Evolutionary conservation across 2,329 filamentous ascomycete species (phyloP).

Genomic region (Graphilbum fragrans): DNA sequence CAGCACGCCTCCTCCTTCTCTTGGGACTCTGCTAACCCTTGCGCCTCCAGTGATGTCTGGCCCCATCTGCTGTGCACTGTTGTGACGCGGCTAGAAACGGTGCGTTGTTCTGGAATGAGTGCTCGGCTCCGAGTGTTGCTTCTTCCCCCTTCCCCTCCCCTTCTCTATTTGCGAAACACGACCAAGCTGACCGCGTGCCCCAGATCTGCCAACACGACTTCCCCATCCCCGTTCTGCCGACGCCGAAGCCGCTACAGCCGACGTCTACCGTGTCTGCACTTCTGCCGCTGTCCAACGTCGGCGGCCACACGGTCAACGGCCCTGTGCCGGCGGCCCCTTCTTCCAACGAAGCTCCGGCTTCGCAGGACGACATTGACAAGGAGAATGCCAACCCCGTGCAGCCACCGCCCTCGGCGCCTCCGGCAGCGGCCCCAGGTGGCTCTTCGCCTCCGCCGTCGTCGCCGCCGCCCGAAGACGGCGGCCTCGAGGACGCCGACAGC

Average conservation of each 20-base stretch:
- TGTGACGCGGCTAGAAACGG: slow-evolving; percentile 55
- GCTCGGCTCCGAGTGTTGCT: no score
- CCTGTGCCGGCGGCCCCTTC: slow-evolving; percentile 3
- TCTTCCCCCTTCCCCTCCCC: slow-evolving; percentile 5
- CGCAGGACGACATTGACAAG: slow-evolving; percentile 52
- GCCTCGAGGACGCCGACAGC: not conserved
- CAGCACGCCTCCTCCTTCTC: slow-evolving; percentile 1
- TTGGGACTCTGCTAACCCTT: slow-evolving; percentile 2
- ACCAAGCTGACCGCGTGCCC: not conserved
- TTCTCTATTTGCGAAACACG: not conserved
- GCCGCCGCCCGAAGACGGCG: slow-evolving; percentile 15
- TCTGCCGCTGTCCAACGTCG: slow-evolving; percentile 29
- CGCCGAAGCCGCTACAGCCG: slow-evolving; percentile 26
- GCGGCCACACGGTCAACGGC: slow-evolving; percentile 16
- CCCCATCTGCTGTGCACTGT: slow-evolving; percentile 52
- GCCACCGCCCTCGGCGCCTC: slow-evolving; percentile 9
- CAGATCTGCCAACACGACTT: slow-evolving; percentile 70
- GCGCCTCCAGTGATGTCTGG: slow-evolving; percentile 49
- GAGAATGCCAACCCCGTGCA: slow-evolving; percentile 47
- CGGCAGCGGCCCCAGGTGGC: slow-evolving; percentile 23
- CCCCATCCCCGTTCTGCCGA: slow-evolving; percentile 50
- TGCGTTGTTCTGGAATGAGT: no score
- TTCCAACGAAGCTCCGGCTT: slow-evolving; percentile 8
- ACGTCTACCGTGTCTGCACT: slow-evolving; percentile 32
- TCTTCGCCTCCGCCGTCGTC: slow-evolving; percentile 15